Evolutionary conservation across 2,329 filamentous ascomycete species (phyloP), one percentile per base, ranked within the genome.

Genomic region (Fusarium sp.): DNA sequence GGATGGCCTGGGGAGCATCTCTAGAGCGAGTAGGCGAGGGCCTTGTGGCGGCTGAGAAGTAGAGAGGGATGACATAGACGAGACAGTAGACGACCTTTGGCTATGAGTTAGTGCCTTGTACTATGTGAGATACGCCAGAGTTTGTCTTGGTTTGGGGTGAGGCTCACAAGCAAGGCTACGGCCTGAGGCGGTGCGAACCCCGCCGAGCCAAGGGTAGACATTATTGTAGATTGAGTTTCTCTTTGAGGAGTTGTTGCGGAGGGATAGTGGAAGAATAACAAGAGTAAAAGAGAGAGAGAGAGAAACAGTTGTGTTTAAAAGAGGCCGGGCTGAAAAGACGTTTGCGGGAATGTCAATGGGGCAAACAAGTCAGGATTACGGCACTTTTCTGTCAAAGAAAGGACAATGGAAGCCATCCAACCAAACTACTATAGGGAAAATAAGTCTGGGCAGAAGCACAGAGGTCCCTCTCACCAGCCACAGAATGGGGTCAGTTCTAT

Each of bases 31-130:
- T 86, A 25, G 87, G 84, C 7, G 92, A 95, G 7, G 93, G 93
- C 48, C 93, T 87, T 6, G 94, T 96, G 19, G 87, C 84, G 5
- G 87, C 77, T 19, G 90, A 95, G 63, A 94, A 82, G 80, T 99
- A 97, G 77, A 98, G 92, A 24, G 95, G 94, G 4, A 91, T 80
- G 70, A 99, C 91, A 79, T 98, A 99, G 79, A 92, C 79, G 68
- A 93, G 76, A n/a, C 92, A 96, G 78, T 96, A 96, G 61, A 88
- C 77, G 61, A 93, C 79, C 91, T 73, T 38, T 48, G 43, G 42
- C 19, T 45, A 36, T 35, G 26, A 46, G 48, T 66, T 38, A 64
- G 47, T 39, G 36, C 32, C 44, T 34, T n/a, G 10, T 28, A 46
- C 10, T 25, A 36, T 24, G 34, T 38, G 35, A 41, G 52, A 44